Evolutionary conservation across 2,329 filamentous ascomycete genomes (phyloP).

Genomic region (Gyromitra esculenta): DNA sequence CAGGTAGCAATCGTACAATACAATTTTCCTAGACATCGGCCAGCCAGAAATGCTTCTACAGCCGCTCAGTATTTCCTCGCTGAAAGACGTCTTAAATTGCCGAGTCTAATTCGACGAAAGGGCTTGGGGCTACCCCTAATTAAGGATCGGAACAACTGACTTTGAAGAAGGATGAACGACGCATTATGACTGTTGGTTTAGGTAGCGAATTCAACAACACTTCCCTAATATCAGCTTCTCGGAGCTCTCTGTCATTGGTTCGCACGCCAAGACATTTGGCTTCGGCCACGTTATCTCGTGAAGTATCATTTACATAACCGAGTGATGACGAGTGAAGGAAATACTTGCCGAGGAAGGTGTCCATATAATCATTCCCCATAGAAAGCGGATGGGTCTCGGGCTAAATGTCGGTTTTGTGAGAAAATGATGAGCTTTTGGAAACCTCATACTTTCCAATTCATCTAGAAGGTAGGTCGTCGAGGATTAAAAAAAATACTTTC

Average conservation of each 20-base stretch:
- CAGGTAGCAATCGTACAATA: too few relatives aligned
- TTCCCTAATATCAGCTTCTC: neutral
- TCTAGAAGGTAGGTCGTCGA: neutral
- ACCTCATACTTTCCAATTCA: conserved; percentile 3
- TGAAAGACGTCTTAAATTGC: neutral
- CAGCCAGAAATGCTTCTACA: neutral
- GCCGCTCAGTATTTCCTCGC: too few relatives aligned
- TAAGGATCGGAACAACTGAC: neutral
- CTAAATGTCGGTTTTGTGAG: neutral
- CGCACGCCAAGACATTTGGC: neutral
- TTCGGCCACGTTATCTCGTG: neutral
- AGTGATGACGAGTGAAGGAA: conserved; percentile 33
- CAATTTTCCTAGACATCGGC: neutral
- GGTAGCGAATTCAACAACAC: neutral
- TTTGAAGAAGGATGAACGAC: neutral
- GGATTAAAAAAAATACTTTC: neutral
- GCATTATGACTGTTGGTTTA: neutral
- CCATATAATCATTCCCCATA: conserved; percentile 11
- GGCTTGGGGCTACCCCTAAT: neutral
- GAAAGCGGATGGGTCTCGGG: neutral
- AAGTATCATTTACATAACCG: neutral
- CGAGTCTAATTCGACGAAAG: neutral
- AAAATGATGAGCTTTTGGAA: neutral
- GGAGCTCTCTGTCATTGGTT: neutral
- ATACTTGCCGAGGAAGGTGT: conserved; percentile 2